Evolutionary conservation across 2,329 filamentous ascomycete species (phyloP), one percentile per base, ranked within the genome.

Genomic region (Venturia oleaginea): DNA sequence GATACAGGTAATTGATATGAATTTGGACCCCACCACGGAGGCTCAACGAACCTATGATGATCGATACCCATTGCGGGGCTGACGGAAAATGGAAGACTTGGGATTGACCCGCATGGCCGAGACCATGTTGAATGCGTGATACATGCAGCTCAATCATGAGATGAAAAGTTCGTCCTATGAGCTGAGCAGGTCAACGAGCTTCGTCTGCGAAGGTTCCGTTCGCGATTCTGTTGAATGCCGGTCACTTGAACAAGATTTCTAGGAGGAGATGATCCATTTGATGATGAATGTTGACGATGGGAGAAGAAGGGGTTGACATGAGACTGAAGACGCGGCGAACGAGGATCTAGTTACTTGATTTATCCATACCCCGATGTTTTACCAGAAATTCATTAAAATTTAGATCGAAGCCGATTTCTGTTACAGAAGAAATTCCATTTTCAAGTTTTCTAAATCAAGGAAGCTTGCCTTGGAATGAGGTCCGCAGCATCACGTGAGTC

Each of bases 41-140:
- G 51, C 51, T 57, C 27, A 57, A 34, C 27, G 17, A 57, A 30
- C 51, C 30, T 57, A 34, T 57, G 17, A 34, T 57, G 30, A 34
- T n/a, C 8, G 51, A 34, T 57, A n/a, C 27, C n/a, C 27, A 32
- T 19, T 57, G 51, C 17, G 51, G 30, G 51, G 30, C 27, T n/a
- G 27, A 13, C 34, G 30, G 27, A 30, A 54, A 30, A 54, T 32
- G 48, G 15, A 54, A 34, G 51, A n/a, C 10, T 34, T 10, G 13
- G 5, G 30, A 34, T 57, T 57, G 30, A 57, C 27, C 51, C 34
- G 51, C 51, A 57, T 57, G 51, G 51, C n/a, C 51, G 51, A 57
- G 30, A 57, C 51, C 51, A 57, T 19, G 30, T 57, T 19, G 19
- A 57, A 34, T 57, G 51, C 27, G 51, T 4, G 30, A 27, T n/a